Evolutionary conservation across 2,329 filamentous ascomycete genomes (phyloP).

Genomic region (Zasmidium cellare): DNA sequence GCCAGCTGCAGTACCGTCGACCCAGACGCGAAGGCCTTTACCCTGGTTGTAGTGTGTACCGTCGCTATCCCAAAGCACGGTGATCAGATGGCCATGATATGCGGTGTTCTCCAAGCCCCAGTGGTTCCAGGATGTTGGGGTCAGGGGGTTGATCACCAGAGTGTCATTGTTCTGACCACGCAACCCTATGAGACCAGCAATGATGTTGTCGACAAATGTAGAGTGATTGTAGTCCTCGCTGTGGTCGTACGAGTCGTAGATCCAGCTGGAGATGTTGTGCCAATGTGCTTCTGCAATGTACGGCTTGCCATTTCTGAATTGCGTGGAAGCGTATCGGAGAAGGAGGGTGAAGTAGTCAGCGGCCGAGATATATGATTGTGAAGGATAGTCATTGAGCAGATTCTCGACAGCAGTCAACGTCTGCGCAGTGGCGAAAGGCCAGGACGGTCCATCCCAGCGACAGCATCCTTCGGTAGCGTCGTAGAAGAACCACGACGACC

Average conservation of each 20-base stretch:
- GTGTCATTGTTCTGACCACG: constrained; percentile 40
- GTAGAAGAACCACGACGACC: not conserved
- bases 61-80: constrained; percentile 43
- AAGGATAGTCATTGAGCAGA: constrained; percentile 1
- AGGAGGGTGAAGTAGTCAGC: constrained; percentile 42
- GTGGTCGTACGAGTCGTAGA: constrained; percentile 40
- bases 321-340: constrained; percentile 42
- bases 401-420: constrained; percentile 36
- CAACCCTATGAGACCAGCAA: constrained; percentile 45
- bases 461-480: not conserved
- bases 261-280: constrained; percentile 40
- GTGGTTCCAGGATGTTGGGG: constrained; percentile 38
- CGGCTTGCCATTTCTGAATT: constrained; percentile 44
- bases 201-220: constrained; percentile 47
- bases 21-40: constrained; percentile 40
- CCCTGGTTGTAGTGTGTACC: constrained; percentile 39
- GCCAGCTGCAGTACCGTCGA: constrained; percentile 32
- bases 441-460: constrained; percentile 48
- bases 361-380: constrained; percentile 35
- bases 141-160: constrained; percentile 42
- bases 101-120: constrained; percentile 46
- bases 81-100: constrained; percentile 46
- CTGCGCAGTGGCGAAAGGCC: constrained; percentile 47
- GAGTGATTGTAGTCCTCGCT: constrained; percentile 49
- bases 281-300: constrained; percentile 49